Conservation (phyloP, 306 rosid genomes). For the Glycine soja region DNA sequence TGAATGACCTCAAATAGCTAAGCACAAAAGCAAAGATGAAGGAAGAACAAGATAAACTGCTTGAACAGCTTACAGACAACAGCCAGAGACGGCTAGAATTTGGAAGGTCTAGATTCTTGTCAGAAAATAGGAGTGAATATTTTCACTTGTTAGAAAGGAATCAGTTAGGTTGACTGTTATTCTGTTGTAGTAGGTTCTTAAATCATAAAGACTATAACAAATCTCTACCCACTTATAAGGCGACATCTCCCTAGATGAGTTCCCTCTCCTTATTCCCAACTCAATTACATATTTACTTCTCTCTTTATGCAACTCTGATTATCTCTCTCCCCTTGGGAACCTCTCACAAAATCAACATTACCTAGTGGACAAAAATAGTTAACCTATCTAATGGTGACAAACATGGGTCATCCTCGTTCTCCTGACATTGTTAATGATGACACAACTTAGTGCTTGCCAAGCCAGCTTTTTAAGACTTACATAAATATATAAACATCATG, state of each 20-base stretch:
- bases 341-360: constrained; percentile 3
- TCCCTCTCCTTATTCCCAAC: background rate
- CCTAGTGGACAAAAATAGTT: background rate
- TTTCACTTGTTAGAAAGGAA: background rate
- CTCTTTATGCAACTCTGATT: background rate
- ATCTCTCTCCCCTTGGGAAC: background rate
- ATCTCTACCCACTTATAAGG: background rate
- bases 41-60: constrained; percentile 10
- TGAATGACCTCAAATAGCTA: constrained; percentile 26
- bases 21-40: constrained; percentile 15
- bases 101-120: background rate
- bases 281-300: background rate
- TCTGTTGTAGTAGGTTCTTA: background rate
- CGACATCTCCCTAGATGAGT: background rate
- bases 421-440: background rate
- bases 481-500: background rate
- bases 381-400: constrained; percentile 2
- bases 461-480: background rate
- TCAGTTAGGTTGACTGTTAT: background rate
- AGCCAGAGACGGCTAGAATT: background rate
- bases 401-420: background rate
- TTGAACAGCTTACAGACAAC: background rate
- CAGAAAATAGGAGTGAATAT: background rate
- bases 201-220: background rate
- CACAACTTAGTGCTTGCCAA: background rate